These are phyloP conservation scores for Nigrograna mackinnonii DNA, from an alignment of 2,329 filamentous ascomycete genomes.

Conservation along the genomic window DNA sequence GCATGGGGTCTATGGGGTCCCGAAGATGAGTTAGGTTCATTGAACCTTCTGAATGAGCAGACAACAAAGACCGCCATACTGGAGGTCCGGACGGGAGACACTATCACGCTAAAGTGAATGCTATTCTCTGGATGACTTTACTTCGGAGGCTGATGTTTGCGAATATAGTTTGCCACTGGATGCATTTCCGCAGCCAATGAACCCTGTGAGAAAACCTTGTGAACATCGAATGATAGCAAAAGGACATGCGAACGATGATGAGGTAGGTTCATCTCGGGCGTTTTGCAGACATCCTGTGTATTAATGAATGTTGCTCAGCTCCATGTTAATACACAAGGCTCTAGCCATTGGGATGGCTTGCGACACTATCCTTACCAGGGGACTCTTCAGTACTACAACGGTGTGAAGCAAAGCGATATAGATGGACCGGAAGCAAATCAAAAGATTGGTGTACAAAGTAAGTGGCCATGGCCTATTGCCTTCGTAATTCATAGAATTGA, in stretches of 20 bases:
- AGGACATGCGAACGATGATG: background rate
- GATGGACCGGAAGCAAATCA: constrained; percentile 13
- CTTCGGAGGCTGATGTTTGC: background rate
- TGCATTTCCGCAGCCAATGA: background rate
- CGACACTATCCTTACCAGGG: constrained; percentile 36
- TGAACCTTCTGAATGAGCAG: background rate
- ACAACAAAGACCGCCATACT: background rate
- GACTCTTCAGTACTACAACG: constrained; percentile 32
- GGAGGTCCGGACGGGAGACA: background rate
- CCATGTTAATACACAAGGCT: constrained; percentile 18
- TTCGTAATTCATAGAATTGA: constrained; percentile 7
- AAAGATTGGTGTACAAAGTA: constrained; percentile 15
- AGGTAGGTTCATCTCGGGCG: background rate
- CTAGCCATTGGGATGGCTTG: constrained; percentile 38
- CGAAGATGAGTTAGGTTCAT: background rate
- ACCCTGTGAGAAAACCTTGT: background rate
- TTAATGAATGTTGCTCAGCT: background rate
- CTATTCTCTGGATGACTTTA: background rate
- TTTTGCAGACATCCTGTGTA: too few species aligned
- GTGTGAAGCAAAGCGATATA: constrained; percentile 29
- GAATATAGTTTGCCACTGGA: background rate
- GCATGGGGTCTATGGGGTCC: constrained; percentile 6
- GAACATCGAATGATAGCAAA: background rate
- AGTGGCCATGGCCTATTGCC: constrained; percentile 12
- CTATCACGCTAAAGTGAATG: background rate